These are phyloP conservation scores for Collybia nuda DNA, from an alignment of 768 basidiomycete species.

Conservation along the genomic window DNA sequence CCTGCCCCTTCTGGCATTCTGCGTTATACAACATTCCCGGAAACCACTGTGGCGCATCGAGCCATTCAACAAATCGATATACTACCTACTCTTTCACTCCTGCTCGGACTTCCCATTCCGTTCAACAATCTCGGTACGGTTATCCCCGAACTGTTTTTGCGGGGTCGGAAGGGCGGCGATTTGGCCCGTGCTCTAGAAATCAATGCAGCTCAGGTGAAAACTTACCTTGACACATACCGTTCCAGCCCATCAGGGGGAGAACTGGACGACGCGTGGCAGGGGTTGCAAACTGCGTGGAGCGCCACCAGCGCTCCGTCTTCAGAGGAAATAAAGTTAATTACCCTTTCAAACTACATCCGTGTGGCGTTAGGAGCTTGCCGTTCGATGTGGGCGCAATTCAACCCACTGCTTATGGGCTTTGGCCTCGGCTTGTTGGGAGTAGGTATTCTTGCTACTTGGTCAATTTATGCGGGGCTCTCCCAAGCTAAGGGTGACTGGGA, in stretches of 20 bases:
- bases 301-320: constrained; percentile 22
- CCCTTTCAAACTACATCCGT: constrained; percentile 54
- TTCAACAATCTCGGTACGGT: constrained; percentile 92
- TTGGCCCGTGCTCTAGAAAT: constrained; percentile 62
- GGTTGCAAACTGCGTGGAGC: constrained; percentile 47
- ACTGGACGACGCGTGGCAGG: constrained; percentile 63
- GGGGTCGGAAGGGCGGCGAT: constrained; percentile 32
- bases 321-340: constrained; percentile 32
- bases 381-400: constrained; percentile 94
- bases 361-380: constrained; percentile 72
- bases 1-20: constrained; percentile 50
- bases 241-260: constrained; percentile 68
- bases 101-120: constrained; percentile 91
- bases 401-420: constrained; percentile 69
- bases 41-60: constrained; percentile 51
- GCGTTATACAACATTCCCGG: constrained; percentile 61
- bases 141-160: constrained; percentile 89
- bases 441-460: constrained; percentile 53
- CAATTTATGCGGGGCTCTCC: constrained; percentile 51
- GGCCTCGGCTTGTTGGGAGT: constrained; percentile 66
- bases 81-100: constrained; percentile 82
- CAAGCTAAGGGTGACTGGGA: constrained; percentile 39
- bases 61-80: constrained; percentile 92
- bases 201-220: constrained; percentile 74
- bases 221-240: constrained; percentile 78